These are phyloP conservation scores for Brassica carinata DNA, from an alignment of 345 rosid genomes.

Conservation along the genomic window DNA sequence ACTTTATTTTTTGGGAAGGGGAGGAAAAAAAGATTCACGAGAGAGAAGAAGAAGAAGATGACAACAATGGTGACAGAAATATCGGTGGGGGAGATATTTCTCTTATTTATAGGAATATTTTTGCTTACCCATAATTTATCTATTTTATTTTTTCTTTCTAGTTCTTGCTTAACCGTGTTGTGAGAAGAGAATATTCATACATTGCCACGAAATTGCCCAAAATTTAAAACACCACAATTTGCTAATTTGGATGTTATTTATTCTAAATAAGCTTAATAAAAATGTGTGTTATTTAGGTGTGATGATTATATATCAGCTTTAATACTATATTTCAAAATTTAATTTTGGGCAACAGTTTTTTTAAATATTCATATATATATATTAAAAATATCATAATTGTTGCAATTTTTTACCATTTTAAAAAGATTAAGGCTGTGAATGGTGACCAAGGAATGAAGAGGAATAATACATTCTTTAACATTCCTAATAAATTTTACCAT, in stretches of 20 bases:
- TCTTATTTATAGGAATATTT: background rate
- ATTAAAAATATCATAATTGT: too few species aligned
- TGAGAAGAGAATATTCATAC: background rate
- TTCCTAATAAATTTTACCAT: too few species aligned
- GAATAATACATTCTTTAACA: too few species aligned
- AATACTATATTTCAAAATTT: too few species aligned
- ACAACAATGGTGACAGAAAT: background rate
- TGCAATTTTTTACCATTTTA: too few species aligned
- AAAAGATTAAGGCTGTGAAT: too few species aligned
- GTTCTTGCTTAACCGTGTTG: background rate
- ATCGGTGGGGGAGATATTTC: background rate
- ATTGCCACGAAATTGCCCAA: background rate
- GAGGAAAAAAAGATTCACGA: background rate
- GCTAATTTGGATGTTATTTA: background rate
- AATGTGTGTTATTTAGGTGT: too few species aligned
- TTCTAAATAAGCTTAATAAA: too few species aligned
- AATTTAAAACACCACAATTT: background rate
- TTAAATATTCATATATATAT: too few species aligned
- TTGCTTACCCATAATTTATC: background rate
- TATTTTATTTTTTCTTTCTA: background rate
- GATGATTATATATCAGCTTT: too few species aligned
- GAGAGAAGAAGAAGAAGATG: background rate
- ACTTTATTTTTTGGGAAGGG: background rate
- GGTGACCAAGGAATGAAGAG: too few species aligned
- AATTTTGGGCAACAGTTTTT: too few species aligned